A percentile compares a stretch with the other conserved stretches of the same genome.
Evolutionary conservation across 2,329 filamentous ascomycete species (phyloP).

Genomic region (Aphanocladium album): DNA sequence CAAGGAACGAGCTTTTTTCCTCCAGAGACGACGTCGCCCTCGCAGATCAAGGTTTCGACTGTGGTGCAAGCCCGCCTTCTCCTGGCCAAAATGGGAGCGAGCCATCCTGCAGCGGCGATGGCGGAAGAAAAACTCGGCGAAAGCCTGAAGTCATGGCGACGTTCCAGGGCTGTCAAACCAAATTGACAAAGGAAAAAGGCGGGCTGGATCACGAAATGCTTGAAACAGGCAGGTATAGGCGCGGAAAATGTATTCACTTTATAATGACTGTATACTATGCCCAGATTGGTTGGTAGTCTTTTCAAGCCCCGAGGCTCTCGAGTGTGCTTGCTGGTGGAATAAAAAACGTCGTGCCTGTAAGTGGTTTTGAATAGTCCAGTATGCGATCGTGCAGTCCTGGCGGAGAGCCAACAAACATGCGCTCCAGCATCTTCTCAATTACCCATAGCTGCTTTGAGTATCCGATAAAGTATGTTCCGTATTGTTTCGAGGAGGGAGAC

Average conservation of each 20-base stretch:
- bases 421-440: conserved; percentile 51
- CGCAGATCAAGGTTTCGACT: conserved; percentile 3
- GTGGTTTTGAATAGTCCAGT: conserved; percentile 47
- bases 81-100: conserved; percentile 9
- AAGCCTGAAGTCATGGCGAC: neutral
- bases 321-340: neutral
- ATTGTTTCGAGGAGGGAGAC: conserved; percentile 43
- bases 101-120: neutral
- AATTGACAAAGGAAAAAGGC: neutral
- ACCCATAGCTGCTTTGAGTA: conserved; percentile 51
- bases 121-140: neutral
- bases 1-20: neutral
- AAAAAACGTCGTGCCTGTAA: conserved; percentile 52
- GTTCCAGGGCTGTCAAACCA: neutral
- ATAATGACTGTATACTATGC: neutral
- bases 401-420: conserved; percentile 53
- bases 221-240: no score
- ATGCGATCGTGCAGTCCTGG: conserved; percentile 50
- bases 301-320: neutral
- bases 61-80: conserved; percentile 9
- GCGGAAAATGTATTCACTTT: neutral
- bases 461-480: conserved; percentile 55
- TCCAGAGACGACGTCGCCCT: neutral
- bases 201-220: no score
- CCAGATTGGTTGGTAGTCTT: neutral